Evolutionary conservation across 805 yeast genomes (phyloP), one percentile per base, ranked within the genome.

Genomic region (Wickerhamiella kazuoi): DNA sequence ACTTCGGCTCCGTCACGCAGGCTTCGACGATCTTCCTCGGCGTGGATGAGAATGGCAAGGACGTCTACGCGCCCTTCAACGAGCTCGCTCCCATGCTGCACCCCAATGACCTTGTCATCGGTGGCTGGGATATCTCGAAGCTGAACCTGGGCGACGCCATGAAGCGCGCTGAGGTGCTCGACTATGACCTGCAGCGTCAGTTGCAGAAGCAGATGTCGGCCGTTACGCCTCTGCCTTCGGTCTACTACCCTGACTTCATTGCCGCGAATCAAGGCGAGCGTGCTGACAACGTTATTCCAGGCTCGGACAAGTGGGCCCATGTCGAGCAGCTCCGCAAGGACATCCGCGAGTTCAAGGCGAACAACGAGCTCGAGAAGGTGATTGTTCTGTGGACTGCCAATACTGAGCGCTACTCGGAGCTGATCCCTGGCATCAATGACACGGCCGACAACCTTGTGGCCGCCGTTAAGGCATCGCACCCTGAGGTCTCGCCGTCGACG

Each of bases 351-450:
- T 86, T 86, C 68, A 86, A 84, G 63, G 54, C 56, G 30, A 59
- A 65, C 45, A 81, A 87, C 56, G 58, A 62, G 30, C 73, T 86
- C 53, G 96, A 86, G 60, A 79, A 78, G 57, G 93, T 87, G 41
- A 74, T 86, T 55, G 80, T 87, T 35, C 68, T 86, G 54, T 86
- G 97, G 97, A 84, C 95, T 34, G 97, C 97, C 41, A 87, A 86
- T 65, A 86, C 97, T 41, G 97, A 86, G 65, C 76, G 96, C 57
- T 84, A 79, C 58, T 73, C 93, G 34, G 86, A 79, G 31, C 55
- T 87, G 33, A 61, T 75, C 34, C 64, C 67, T 4, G 90, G 93
- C 43, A 82, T 87, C 47, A 84, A 86, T 56, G 96, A 86, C 59
- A 80, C 87, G 21, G 75, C 83, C 38, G 93, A 79, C 30, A 79